Evolutionary conservation across 2,329 filamentous ascomycete genomes (phyloP).

Genomic region (Alternaria sp.): DNA sequence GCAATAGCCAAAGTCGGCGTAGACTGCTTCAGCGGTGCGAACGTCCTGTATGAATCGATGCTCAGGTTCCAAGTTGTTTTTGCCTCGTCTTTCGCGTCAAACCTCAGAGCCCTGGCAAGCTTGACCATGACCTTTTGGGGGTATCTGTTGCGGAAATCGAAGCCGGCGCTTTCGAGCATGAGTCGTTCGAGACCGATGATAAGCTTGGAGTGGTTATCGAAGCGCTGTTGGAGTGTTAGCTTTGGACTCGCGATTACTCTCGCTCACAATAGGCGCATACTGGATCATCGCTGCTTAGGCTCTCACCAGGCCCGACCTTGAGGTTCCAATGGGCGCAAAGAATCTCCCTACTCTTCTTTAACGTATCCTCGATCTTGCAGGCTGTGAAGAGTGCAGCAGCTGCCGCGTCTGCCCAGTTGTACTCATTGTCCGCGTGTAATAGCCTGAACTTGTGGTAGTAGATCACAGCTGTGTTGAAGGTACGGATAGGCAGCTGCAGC

Average conservation of each 20-base stretch:
- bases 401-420: slow-evolving; percentile 83
- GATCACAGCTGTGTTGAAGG: slow-evolving; percentile 87
- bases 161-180: slow-evolving; percentile 89
- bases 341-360: slow-evolving; percentile 95
- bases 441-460: slow-evolving; percentile 96
- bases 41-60: slow-evolving; percentile 90
- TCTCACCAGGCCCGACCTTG: slow-evolving; percentile 70
- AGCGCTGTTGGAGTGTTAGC: slow-evolving; percentile 62
- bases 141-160: slow-evolving; percentile 90
- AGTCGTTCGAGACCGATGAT: slow-evolving; percentile 90
- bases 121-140: slow-evolving; percentile 87
- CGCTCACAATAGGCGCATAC: slow-evolving; percentile 53
- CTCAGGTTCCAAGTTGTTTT: slow-evolving; percentile 79
- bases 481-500: slow-evolving; percentile 84
- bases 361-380: slow-evolving; percentile 96
- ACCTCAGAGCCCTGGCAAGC: slow-evolving; percentile 67
- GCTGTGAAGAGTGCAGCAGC: slow-evolving; percentile 88
- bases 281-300: slow-evolving; percentile 80
- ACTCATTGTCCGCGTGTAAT: slow-evolving; percentile 82
- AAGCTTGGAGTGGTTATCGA: slow-evolving; percentile 78
- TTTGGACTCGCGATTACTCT: not conserved
- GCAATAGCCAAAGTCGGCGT: slow-evolving; percentile 85
- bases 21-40: slow-evolving; percentile 87
- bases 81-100: slow-evolving; percentile 64
- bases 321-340: slow-evolving; percentile 89